A percentile compares a stretch with the other conserved stretches of the same genome.
Evolutionary conservation across 345 rosid species (phyloP).

Genomic region (Combretum micranthum): DNA sequence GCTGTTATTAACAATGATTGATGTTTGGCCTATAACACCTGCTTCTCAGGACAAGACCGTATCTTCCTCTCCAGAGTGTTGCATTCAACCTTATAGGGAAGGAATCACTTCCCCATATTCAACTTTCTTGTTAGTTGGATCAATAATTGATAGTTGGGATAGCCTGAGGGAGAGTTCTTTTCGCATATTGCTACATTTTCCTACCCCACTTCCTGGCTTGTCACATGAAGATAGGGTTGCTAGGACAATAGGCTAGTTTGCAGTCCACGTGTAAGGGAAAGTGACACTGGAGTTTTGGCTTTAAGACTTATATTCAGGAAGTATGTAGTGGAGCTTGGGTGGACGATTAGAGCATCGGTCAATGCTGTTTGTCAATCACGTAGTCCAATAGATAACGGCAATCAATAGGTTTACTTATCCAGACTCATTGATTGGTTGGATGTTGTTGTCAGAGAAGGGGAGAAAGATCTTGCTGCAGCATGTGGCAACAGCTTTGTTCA

Average conservation of each 20-base stretch:
- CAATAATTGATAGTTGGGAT: slow-evolving; percentile 98
- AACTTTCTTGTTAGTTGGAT: slow-evolving; percentile 73
- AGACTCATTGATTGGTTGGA: slow-evolving; percentile 68
- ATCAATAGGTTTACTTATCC: slow-evolving; percentile 16
- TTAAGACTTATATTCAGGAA: slow-evolving; percentile 77
- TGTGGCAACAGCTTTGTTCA: slow-evolving; percentile 90
- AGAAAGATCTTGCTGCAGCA: slow-evolving; percentile 76
- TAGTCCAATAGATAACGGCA: slow-evolving; percentile 23
- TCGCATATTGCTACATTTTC: slow-evolving; percentile 76
- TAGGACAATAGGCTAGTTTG: slow-evolving; percentile 66
- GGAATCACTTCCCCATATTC: slow-evolving; percentile 67
- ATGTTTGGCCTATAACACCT: slow-evolving; percentile 65
- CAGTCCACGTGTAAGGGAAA: slow-evolving; percentile 97
- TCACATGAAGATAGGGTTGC: slow-evolving; percentile 61
- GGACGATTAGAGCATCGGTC: slow-evolving; percentile 57
- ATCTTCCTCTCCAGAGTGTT: slow-evolving; percentile 34
- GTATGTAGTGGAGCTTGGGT: slow-evolving; percentile 81
- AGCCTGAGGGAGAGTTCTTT: slow-evolving; percentile 83
- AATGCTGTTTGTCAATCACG: slow-evolving; percentile 40
- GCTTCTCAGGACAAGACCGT: slow-evolving; percentile 32
- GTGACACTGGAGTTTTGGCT: slow-evolving; percentile 89
- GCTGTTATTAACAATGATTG: slow-evolving; percentile 72
- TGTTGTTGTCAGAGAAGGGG: slow-evolving; percentile 62
- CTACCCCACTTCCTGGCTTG: slow-evolving; percentile 91
- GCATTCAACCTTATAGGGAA: slow-evolving; percentile 53